phyloP scores from a whole-genome alignment of 2,329 filamentous ascomycete genomes.

The Blastomyces parvus region DNA sequence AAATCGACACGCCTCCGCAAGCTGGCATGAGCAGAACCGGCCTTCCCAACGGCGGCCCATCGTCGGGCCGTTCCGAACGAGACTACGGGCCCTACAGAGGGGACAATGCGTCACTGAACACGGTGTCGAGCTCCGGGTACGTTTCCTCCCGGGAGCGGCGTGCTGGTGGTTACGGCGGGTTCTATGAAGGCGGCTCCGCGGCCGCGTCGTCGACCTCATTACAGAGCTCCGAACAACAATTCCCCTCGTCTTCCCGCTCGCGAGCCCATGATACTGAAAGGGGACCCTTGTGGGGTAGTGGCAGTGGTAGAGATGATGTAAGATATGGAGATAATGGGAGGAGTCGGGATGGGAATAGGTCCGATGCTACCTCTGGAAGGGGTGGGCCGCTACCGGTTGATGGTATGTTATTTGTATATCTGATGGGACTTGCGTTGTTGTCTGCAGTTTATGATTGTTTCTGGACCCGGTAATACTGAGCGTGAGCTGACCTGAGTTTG shows the following conservation, averaged over 20 bases:
- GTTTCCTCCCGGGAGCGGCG: constrained; percentile 26
- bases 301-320: constrained; percentile 3
- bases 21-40: constrained; percentile 30
- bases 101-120: constrained; percentile 11
- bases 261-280: not conserved
- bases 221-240: constrained; percentile 6
- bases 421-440: not conserved
- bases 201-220: constrained; percentile 9
- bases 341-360: constrained; percentile 18
- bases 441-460: not conserved
- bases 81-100: constrained; percentile 27
- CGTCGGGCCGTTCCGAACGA: constrained; percentile 27
- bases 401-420: constrained; percentile 19
- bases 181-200: constrained; percentile 22
- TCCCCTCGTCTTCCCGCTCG: constrained; percentile 3
- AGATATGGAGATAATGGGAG: constrained; percentile 8
- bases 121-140: constrained; percentile 12
- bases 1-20: constrained; percentile 9
- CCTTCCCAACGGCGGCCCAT: constrained; percentile 32
- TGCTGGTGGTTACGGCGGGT: constrained; percentile 38
- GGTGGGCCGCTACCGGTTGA: constrained; percentile 30
- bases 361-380: constrained; percentile 12
- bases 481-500: constrained; percentile 1
- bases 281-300: constrained; percentile 1
- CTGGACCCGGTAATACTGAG: constrained; percentile 4